Conservation (phyloP, 257 asterid genomes). For the Cruciata laevipes region DNA sequence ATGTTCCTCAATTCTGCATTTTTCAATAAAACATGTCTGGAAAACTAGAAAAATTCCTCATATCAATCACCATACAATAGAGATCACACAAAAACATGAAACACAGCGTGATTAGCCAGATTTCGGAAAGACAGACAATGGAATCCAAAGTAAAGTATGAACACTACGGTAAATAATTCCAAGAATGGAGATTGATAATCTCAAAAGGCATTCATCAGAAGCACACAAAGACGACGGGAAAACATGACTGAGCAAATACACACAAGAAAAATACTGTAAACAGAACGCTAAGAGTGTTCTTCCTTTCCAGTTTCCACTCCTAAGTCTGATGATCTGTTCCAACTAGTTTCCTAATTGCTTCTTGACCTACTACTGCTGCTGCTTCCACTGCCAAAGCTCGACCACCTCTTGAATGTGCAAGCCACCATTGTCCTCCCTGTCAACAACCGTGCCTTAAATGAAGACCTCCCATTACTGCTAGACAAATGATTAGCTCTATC, state of each 20-base stretch:
- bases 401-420: slow-evolving; percentile 68
- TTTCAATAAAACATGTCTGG: too few species aligned
- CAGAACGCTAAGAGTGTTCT: slow-evolving; percentile 17
- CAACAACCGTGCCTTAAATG: slow-evolving; percentile 61
- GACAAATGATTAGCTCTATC: slow-evolving; percentile 26
- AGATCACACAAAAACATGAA: background rate
- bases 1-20: too few species aligned
- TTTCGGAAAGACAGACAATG: background rate
- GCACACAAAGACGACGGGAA: slow-evolving; percentile 15
- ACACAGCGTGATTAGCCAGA: background rate
- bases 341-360: slow-evolving; percentile 33
- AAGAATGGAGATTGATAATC: slow-evolving; percentile 29
- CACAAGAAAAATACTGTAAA: slow-evolving; percentile 12
- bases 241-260: slow-evolving; percentile 12
- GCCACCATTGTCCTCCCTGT: slow-evolving; percentile 55
- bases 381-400: slow-evolving; percentile 62
- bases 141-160: slow-evolving; percentile 1
- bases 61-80: background rate
- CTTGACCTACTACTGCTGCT: slow-evolving; percentile 37
- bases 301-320: slow-evolving; percentile 16
- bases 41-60: slow-evolving; percentile 1
- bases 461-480: slow-evolving; percentile 47
- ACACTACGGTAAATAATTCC: background rate
- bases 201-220: slow-evolving; percentile 12
- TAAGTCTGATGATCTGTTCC: slow-evolving; percentile 8